Base-by-base conservation (phyloP, 352 stramenopile species). In the Paralagenidium karlingii region DNA sequence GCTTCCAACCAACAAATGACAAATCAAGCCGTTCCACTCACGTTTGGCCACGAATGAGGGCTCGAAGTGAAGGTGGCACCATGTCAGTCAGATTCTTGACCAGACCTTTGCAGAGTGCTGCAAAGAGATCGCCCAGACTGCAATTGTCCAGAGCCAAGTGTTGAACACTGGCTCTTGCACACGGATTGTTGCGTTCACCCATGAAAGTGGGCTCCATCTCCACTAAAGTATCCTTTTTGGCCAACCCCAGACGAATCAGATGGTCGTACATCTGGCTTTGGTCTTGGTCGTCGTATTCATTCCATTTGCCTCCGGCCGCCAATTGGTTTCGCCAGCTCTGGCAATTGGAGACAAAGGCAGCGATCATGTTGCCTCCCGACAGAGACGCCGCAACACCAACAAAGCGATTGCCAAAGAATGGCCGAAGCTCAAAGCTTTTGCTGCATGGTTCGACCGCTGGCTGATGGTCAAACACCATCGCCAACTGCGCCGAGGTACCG, bases 401-500 rank as follows among this genome's bases (percentile, higher is more conserved):
- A 15, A 67, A 68, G 28, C 71, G 58, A 15, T 68, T 40, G 36
- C 60, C 44, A 10, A 68, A 68, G 36, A 78, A 87, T 25, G 77
- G 77, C 18, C 77, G 73, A 1, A 86, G 40, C 58, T 90, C 77
- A 58, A 90, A 86, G 40, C 60, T 70, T 2, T 47, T 53, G 12
- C 12, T 60, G 0, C n/a, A 13, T 8, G 31, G 13, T 1, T 3
- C 8, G 15, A 11, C 13, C 19, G 30, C 48, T 1, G 20, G 10
- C 38, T 43, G 26, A 59, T 37, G 24, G 53, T 56, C 11, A 34
- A 87, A 38, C 15, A 90, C 44, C 55, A 86, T 69, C 11, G 70
- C 70, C 31, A 90, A 53, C 34, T 90, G 77, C 19, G 73, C 77
- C 13, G 77, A 90, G 11, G 77, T 90, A 12, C 77, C 77, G 19